These are phyloP conservation scores for Eucalyptus pumila DNA, from an alignment of 345 rosid species.

Conservation along the genomic window DNA sequence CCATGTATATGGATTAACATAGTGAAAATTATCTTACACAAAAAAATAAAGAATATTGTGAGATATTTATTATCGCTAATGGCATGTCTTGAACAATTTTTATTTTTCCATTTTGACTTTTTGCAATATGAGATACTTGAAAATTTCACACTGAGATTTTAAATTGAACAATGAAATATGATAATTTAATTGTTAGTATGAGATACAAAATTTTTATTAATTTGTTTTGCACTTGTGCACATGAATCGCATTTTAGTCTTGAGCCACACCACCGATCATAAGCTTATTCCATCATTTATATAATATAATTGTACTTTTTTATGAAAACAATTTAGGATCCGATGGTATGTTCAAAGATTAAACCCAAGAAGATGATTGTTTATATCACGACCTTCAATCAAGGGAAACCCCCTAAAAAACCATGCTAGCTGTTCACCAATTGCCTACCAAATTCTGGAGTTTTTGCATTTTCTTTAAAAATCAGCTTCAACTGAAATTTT, in stretches of 20 bases:
- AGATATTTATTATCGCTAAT: not conserved
- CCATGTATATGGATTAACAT: not conserved
- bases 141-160: not conserved
- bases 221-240: not conserved
- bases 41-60: not conserved
- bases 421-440: not conserved
- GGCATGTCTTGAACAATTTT: not conserved
- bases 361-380: not conserved
- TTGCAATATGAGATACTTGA: not conserved
- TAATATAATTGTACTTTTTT: not conserved
- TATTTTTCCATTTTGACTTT: not conserved
- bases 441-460: not conserved
- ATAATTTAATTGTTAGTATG: not conserved
- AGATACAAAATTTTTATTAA: too few relatives aligned
- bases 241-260: not conserved
- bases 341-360: not conserved
- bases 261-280: not conserved
- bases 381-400: not conserved
- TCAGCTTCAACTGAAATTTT: not conserved
- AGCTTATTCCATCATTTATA: not conserved
- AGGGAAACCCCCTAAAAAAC: too few relatives aligned
- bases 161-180: too few relatives aligned
- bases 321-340: not conserved
- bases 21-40: not conserved
- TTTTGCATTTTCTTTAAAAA: not conserved